Evolutionary conservation across 257 asterid species (phyloP).

Genomic region (Marsdenia floribunda): DNA sequence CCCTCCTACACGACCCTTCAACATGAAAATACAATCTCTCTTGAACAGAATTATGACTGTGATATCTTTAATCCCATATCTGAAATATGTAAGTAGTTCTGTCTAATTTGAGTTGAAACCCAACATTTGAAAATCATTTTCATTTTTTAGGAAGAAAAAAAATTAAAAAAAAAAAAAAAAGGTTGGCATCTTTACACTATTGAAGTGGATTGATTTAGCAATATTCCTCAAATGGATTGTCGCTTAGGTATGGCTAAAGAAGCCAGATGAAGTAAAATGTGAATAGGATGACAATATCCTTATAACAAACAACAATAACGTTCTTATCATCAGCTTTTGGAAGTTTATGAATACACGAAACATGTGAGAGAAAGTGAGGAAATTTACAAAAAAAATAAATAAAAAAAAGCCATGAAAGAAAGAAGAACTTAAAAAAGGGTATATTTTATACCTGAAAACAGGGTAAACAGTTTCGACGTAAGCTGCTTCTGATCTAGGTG

Average conservation of each 20-base stretch:
- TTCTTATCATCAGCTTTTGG: not conserved
- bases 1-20: no score
- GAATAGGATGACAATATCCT: not conserved
- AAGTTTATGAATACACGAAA: constrained; percentile 9
- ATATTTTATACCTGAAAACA: constrained; percentile 57
- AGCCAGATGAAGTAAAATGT: not conserved
- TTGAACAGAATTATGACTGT: no score
- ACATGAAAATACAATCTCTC: no score
- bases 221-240: not conserved
- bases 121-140: no score
- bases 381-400: not conserved
- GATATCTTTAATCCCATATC: no score
- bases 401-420: constrained; percentile 2
- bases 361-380: not conserved
- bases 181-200: not conserved
- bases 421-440: constrained; percentile 12
- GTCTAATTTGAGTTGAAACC: no score
- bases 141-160: no score
- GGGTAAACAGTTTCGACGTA: constrained; percentile 88
- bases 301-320: not conserved
- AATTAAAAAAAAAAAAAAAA: no score
- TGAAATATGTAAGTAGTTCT: no score
- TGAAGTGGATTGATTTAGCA: no score
- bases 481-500: constrained; percentile 40
- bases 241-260: not conserved